Conservation (phyloP, 2,329 filamentous ascomycete species). For the Lachnellula willkommii region DNA sequence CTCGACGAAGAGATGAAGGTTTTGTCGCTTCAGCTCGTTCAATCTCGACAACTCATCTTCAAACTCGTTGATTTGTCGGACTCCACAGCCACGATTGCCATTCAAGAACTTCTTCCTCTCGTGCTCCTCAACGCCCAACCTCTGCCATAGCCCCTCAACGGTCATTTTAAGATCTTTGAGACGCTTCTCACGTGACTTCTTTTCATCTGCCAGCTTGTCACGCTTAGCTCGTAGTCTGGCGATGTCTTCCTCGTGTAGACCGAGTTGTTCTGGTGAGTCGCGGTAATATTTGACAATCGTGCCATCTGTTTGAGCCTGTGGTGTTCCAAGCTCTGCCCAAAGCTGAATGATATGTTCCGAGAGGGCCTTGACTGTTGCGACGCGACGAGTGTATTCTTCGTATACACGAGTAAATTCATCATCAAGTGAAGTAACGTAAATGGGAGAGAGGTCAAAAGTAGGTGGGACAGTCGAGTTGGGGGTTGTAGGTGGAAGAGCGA, state of each 20-base stretch:
- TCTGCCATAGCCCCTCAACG: slow-evolving; percentile 86
- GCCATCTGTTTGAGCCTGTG: slow-evolving; percentile 85
- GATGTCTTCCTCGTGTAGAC: slow-evolving; percentile 83
- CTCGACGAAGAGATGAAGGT: slow-evolving; percentile 92
- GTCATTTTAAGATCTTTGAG: slow-evolving; percentile 68
- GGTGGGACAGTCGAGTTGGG: slow-evolving; percentile 71
- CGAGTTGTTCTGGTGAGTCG: slow-evolving; percentile 87
- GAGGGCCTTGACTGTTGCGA: slow-evolving; percentile 67
- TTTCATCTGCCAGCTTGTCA: slow-evolving; percentile 83
- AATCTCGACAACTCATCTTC: slow-evolving; percentile 83
- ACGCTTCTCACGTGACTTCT: slow-evolving; percentile 70
- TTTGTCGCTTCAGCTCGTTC: slow-evolving; percentile 90
- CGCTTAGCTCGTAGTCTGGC: slow-evolving; percentile 64
- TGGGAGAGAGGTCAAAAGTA: slow-evolving; percentile 85
- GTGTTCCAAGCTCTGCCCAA: slow-evolving; percentile 92
- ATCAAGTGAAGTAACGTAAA: slow-evolving; percentile 82
- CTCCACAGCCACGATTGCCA: slow-evolving; percentile 81
- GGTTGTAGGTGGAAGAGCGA: slow-evolving; percentile 77
- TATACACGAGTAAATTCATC: slow-evolving; percentile 91
- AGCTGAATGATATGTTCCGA: slow-evolving; percentile 86
- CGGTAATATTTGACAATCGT: slow-evolving; percentile 84
- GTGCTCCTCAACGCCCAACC: slow-evolving; percentile 73
- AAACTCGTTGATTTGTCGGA: slow-evolving; percentile 91
- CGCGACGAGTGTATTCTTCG: slow-evolving; percentile 86
- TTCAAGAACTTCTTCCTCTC: slow-evolving; percentile 84